Percentiles rank a stretch among this genome's conserved stretches.
Evolutionary conservation across 2,329 filamentous ascomycete genomes (phyloP).

Genomic region (Ophiocordyceps unilateralis): DNA sequence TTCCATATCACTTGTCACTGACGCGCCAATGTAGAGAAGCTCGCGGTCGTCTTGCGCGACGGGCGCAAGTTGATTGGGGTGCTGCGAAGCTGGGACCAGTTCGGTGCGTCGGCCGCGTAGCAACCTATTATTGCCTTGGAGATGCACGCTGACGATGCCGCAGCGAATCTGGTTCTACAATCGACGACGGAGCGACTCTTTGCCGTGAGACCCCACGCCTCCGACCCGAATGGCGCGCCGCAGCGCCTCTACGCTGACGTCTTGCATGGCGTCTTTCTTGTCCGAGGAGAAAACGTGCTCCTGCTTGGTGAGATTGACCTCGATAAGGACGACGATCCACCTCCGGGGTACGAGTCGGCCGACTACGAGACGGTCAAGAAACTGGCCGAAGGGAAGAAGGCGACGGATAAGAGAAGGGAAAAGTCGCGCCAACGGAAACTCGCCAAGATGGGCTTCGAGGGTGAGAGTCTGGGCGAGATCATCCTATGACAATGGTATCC

Average conservation of each 20-base stretch:
- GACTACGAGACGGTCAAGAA: constrained; percentile 53
- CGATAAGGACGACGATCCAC: constrained; percentile 79
- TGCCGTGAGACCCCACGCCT: constrained; percentile 30
- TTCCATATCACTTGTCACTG: constrained; percentile 6
- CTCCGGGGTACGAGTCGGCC: constrained; percentile 52
- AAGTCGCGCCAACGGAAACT: constrained; percentile 57
- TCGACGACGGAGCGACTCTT: constrained; percentile 84
- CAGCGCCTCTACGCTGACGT: constrained; percentile 63
- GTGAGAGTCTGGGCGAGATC: constrained; percentile 63
- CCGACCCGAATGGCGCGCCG: constrained; percentile 16
- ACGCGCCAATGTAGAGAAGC: constrained; percentile 53
- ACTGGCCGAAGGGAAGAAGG: constrained; percentile 55
- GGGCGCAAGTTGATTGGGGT: constrained; percentile 89
- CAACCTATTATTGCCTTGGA: not conserved
- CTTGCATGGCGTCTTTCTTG: constrained; percentile 71
- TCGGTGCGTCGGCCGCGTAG: constrained; percentile 58
- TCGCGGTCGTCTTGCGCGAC: constrained; percentile 79
- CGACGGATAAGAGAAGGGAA: constrained; percentile 51
- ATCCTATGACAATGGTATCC: constrained; percentile 45
- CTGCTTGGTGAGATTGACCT: constrained; percentile 92
- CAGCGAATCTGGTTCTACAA: constrained; percentile 89
- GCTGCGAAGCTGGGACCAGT: constrained; percentile 92
- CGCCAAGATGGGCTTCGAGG: constrained; percentile 69
- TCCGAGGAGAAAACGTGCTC: constrained; percentile 93
- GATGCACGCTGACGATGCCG: not conserved